These are phyloP conservation scores for Phascolomyces articulosus DNA, from an alignment of 371 early-diverging fungal genomes.

Conservation along the genomic window DNA sequence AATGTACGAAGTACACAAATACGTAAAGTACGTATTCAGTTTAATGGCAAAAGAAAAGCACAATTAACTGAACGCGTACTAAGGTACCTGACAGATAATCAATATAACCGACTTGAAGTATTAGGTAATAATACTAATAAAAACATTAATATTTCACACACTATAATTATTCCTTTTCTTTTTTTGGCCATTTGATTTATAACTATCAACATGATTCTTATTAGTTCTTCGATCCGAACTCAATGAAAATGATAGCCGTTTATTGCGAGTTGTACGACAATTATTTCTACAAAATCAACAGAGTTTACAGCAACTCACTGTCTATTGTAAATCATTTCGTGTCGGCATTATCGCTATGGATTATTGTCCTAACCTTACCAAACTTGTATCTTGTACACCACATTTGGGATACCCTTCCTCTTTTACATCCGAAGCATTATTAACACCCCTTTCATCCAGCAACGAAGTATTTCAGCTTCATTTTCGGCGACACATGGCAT, in stretches of 20 bases:
- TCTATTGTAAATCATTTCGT: slow-evolving; percentile 3
- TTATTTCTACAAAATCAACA: not conserved
- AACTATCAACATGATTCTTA: no score
- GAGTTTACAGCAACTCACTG: not conserved
- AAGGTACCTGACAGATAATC: not conserved
- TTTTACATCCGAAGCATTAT: slow-evolving; percentile 4
- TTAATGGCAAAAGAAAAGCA: not conserved
- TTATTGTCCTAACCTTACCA: not conserved
- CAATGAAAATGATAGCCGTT: not conserved
- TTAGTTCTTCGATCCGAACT: not conserved
- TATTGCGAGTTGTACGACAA: not conserved
- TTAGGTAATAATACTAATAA: no score
- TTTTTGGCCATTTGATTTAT: not conserved
- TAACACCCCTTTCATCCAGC: not conserved
- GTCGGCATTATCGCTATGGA: not conserved
- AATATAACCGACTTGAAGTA: not conserved
- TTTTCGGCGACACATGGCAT: slow-evolving; percentile 4
- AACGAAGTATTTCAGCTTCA: slow-evolving; percentile 3
- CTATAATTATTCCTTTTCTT: not conserved
- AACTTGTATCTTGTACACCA: not conserved
- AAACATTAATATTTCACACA: not conserved
- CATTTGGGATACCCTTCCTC: not conserved
- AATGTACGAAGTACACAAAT: not conserved
- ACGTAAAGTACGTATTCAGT: not conserved
- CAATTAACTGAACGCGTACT: not conserved